Base-by-base conservation (phyloP, 768 basidiomycete genomes). In the Rhizopogon roseolus region DNA sequence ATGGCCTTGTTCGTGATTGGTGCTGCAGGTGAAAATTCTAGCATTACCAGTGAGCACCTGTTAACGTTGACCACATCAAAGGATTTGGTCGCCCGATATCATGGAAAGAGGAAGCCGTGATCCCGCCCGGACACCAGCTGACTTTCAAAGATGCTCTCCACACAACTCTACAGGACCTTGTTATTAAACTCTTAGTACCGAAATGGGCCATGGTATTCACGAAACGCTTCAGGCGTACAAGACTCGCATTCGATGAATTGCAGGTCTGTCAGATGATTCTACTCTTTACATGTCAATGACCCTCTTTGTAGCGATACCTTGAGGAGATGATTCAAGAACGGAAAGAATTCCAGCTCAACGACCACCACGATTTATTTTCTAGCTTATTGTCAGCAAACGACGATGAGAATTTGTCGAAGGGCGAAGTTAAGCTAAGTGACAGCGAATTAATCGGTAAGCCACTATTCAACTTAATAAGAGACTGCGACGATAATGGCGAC, bases 1-100 rank as follows among this genome's bases (percentile, higher is more conserved):
- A 74, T 82, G 39, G 77, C 82, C 0, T 73, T 84, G 2, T 77
- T 80, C 49, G 75, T 82, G 32, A 80, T 84, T 52, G 73, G 81
- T 28, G 73, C 73, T 2, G 82, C 82, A 55, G 81, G 78, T 77
- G 55, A 28, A 62, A 7, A 19, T 8, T 13, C 11, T 22, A 1
- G 28, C 14, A 5, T 41, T 54, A 36, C 5, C 5, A 17, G 9
- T 9, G 27, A 28, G 13, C 29, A 11, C 10, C 22, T 27, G 29
- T 37, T 10, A 10, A 11, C 34, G 11, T 10, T 10, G 10, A 50
- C 19, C 11, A 27, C 37, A 19, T 36, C 28, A 17, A 51, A 80
- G 76, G 81, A 5, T 85, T 84, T 58, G 82, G 82, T 2, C 72
- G 74, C 34, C 65, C 63, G 41, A 72, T 81, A 41, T 73, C 75